Percentiles rank a stretch among this genome's conserved stretches.
Conservation (phyloP, 176 grass and related monocot genomes). For the Paspalum vaginatum region DNA sequence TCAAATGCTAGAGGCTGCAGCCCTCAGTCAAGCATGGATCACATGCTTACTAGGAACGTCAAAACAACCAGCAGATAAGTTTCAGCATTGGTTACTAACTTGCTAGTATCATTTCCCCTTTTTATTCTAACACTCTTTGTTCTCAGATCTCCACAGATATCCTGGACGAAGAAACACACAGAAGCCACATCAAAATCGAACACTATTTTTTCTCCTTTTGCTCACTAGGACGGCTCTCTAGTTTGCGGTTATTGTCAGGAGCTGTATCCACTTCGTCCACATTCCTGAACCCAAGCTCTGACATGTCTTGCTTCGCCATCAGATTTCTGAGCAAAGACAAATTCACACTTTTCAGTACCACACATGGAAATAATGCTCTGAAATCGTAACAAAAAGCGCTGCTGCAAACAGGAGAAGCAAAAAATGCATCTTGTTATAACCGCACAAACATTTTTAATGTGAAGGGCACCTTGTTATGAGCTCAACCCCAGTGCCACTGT, state of each 20-base stretch:
- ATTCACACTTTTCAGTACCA: background rate
- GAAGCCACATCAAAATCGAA: constrained; percentile 16
- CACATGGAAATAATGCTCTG: background rate
- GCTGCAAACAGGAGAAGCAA: background rate
- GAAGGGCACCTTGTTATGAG: constrained; percentile 7
- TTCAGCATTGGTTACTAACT: background rate
- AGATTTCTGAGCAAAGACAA: constrained; percentile 54
- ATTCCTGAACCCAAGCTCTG: constrained; percentile 72
- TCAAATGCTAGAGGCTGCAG: too few species aligned
- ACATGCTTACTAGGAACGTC: background rate
- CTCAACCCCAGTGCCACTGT: background rate
- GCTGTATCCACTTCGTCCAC: constrained; percentile 7
- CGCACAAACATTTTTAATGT: background rate
- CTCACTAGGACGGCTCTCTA: constrained; percentile 6
- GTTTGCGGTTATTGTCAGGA: constrained; percentile 23
- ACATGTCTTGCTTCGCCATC: constrained; percentile 85
- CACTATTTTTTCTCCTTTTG: constrained; percentile 36
- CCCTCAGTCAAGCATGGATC: too few species aligned
- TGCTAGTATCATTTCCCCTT: background rate
- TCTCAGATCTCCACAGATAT: background rate
- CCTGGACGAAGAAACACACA: constrained; percentile 3
- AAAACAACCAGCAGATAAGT: background rate
- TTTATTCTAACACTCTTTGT: constrained; percentile 18
- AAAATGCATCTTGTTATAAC: background rate
- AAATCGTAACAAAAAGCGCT: background rate